Base-by-base conservation (phyloP, 495 filamentous ascomycete species). In the Massariosphaeria phaeospora region DNA sequence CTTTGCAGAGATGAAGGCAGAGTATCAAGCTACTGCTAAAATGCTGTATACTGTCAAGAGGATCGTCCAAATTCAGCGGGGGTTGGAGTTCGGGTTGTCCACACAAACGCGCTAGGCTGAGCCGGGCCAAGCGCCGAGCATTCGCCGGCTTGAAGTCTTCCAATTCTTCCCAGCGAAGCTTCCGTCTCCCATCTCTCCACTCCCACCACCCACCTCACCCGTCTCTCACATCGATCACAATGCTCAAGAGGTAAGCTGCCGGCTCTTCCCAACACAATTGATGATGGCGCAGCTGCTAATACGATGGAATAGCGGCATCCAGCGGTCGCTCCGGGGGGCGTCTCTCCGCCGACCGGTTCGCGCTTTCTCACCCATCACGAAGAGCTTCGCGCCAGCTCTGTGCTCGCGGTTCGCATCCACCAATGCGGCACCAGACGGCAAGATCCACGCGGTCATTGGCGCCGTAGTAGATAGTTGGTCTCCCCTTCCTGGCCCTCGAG, bases 401-500 rank as follows among this genome's bases (percentile, higher is more conserved):
- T 42, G 48, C 17, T 51, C 64, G 20, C 66, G 70, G 29, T 71
- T 70, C 57, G 69, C 69, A 18, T 62, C 50, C 44, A 66, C 66
- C n/a, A 60, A 66, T 25, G 33, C 60, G 20, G 66, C 64, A 12
- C 60, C 57, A 38, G 69, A 67, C 64, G 69, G 70, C 61, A 69
- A 69, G 62, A 68, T 73, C 46, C 68, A 73, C 52, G 68, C 71
- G 61, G 48, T 82, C 68, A 82, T 81, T 70, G 82, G 82, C 79
- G 82, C 83, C 71, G 82, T 87, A 68, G 83, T 87, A 61, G 83
- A 87, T 73, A 82, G 83, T 86, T 73, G 71, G 83, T 15, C 17
- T 77, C 9, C 8, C 8, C 8, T 8, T 8, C 30, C 30, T n/a
- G 30, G 8, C n/a, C n/a, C 8, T 33, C 30, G 30, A n/a, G 30